phyloP scores from a whole-genome alignment of 1,284 basidiomycete genomes.

The Kalmanozyma brasiliensis region DNA sequence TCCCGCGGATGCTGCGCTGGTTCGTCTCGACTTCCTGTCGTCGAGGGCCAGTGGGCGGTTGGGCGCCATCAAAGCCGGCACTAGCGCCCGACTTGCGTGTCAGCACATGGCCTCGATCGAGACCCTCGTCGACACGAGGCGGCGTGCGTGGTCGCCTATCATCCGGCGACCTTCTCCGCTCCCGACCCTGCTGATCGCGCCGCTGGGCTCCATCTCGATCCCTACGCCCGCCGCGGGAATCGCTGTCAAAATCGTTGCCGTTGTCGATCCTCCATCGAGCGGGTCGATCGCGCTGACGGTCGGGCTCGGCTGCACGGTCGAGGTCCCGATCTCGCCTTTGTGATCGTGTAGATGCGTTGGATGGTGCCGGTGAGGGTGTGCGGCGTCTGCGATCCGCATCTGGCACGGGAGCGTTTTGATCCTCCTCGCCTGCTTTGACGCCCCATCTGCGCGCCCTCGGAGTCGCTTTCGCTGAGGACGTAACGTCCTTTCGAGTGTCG shows the following conservation, averaged over 20 bases:
- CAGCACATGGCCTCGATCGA: conserved; percentile 29
- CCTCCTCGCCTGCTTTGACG: conserved; percentile 7
- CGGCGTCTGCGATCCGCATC: conserved; percentile 14
- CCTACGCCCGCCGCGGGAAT: not conserved
- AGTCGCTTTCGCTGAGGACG: not conserved
- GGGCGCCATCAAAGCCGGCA: conserved; percentile 13
- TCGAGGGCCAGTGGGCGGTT: conserved; percentile 30
- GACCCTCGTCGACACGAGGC: conserved; percentile 13
- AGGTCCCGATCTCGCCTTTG: conserved; percentile 16
- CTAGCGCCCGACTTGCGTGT: conserved; percentile 25
- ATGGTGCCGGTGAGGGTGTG: conserved; percentile 28
- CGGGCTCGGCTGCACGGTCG: conserved; percentile 9
- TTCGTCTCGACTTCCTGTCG: conserved; percentile 20
- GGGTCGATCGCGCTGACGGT: conserved; percentile 23
- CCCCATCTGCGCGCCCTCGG: conserved; percentile 15
- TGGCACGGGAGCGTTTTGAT: not conserved
- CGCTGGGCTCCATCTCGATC: conserved; percentile 8
- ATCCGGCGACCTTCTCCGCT: conserved; percentile 15
- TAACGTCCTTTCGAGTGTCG: conserved; percentile 5
- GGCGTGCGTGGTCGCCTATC: conserved; percentile 18
- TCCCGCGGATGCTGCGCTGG: conserved; percentile 31
- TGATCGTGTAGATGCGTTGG: conserved; percentile 20
- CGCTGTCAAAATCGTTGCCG: not conserved
- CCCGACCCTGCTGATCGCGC: not conserved
- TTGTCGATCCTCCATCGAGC: conserved; percentile 35